phyloP scores from a whole-genome alignment of 768 basidiomycete genomes.

The Suillus ampliporus region DNA sequence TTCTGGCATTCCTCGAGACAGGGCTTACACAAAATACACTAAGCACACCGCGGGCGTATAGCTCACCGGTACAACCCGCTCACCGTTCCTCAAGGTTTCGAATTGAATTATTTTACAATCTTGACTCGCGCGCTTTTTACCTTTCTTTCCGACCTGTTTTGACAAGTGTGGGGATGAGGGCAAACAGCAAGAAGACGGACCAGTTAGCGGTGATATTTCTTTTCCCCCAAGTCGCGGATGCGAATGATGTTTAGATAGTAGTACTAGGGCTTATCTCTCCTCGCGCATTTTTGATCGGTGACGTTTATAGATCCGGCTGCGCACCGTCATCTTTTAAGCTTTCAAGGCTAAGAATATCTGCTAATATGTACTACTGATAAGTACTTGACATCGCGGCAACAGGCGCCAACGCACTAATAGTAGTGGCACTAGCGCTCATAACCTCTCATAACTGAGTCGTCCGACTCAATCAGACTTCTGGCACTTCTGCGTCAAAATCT shows the following conservation, averaged over 20 bases:
- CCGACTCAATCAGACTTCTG: neutral
- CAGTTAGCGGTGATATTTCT: neutral
- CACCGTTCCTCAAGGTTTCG: too few species aligned
- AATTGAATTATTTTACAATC: too few species aligned
- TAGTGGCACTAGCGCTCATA: too few species aligned
- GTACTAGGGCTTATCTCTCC: too few species aligned
- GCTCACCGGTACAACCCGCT: too few species aligned
- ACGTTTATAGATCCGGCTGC: neutral
- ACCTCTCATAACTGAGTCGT: neutral
- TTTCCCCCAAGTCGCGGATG: too few species aligned
- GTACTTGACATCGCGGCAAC: too few species aligned
- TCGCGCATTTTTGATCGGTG: too few species aligned
- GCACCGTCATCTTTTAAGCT: neutral
- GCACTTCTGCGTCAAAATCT: neutral
- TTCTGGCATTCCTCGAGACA: neutral
- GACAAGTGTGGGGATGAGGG: too few species aligned
- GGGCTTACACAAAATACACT: neutral
- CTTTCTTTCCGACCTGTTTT: too few species aligned
- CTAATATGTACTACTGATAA: neutral
- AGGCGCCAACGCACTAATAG: too few species aligned
- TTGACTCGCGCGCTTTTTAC: neutral
- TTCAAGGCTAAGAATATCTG: neutral
- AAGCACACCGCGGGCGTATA: neutral
- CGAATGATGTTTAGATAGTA: too few species aligned
- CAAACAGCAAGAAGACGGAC: neutral